Base-by-base conservation (phyloP, 2,329 filamentous ascomycete species). In the Calonectria pseudoturangicola region DNA sequence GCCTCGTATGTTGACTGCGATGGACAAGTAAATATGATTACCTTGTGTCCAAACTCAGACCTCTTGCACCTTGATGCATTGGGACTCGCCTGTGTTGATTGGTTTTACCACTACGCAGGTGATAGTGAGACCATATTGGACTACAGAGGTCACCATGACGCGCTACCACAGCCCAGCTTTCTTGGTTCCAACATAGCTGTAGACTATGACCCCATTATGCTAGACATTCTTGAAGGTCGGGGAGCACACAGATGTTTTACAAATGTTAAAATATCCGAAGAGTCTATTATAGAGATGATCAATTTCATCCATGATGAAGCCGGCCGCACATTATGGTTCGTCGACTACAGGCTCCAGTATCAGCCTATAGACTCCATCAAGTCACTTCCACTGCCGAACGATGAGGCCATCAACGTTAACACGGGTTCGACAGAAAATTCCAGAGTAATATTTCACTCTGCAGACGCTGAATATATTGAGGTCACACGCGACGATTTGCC, bases 161-260 rank as follows among this genome's bases (percentile, higher is more conserved):
- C 33, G 5, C 1, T 41, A 5, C 54, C 54, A 12, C 39, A 60
- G 21, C 8, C 54, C 1, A 60, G 33, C 54, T 60, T 60, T 39
- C 54, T 60, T 41, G 54, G 36, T 21, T 28, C 13, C n/a, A 39
- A 60, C 54, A 60, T 60, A 41, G 36, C 54, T 13, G 30, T 60
- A 16, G 54, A 60, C 21, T 41, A 60, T 41, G 54, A 60, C 54
- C 36, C 54, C 33, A 15, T 39, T 6, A 60, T 60, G 36, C 8
- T 60, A n/a, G 54, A 41, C 27, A 41, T 60, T 18, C 18, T 60
- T 2, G 33, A 60, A 16, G 36, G n/a, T 13, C 54, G 54, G 2
- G 7, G 16, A 15, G 54, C 33, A 1, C 54, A 60, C 21, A 41
- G 54, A 27, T 60, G 54, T 21, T 60, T 60, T 16, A 60, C 54